A percentile compares a stretch with the other conserved stretches of the same genome.
Conservation (phyloP, 2,329 filamentous ascomycete genomes). For the Paraphaeosphaeria sporulosa region DNA sequence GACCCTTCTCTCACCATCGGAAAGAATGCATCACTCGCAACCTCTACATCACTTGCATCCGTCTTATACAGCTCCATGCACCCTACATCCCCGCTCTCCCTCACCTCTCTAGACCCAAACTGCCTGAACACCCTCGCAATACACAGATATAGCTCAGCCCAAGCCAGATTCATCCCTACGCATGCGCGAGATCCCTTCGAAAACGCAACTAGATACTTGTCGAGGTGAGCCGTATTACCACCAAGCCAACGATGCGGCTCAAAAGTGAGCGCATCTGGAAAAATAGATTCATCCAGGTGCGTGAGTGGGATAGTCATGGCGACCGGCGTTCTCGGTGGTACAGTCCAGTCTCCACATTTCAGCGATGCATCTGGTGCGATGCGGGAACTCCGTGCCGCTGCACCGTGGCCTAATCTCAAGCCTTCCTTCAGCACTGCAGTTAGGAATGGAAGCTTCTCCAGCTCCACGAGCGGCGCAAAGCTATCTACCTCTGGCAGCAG, state of each 20-base stretch:
- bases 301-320: constrained; percentile 41
- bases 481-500: constrained; percentile 20
- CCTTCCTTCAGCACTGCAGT: constrained; percentile 45
- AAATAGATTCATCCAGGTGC: constrained; percentile 44
- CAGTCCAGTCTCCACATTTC: constrained; percentile 29
- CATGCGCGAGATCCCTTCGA: constrained; percentile 49
- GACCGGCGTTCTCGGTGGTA: constrained; percentile 36
- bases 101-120: constrained; percentile 15
- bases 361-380: constrained; percentile 29
- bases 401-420: constrained; percentile 45
- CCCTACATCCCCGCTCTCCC: constrained; percentile 10
- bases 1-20: constrained; percentile 25
- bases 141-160: constrained; percentile 32
- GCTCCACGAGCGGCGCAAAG: constrained; percentile 28
- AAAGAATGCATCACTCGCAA: constrained; percentile 36
- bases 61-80: constrained; percentile 37
- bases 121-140: constrained; percentile 25
- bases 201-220: constrained; percentile 50
- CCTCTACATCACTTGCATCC: constrained; percentile 28
- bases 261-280: constrained; percentile 39
- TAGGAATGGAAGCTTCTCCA: constrained; percentile 43
- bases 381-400: constrained; percentile 29
- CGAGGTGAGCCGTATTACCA: constrained; percentile 22
- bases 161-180: constrained; percentile 49
- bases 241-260: constrained; percentile 45